Evolutionary conservation across 2,329 filamentous ascomycete genomes (phyloP).

Genomic region (Fusarium liriodendri): DNA sequence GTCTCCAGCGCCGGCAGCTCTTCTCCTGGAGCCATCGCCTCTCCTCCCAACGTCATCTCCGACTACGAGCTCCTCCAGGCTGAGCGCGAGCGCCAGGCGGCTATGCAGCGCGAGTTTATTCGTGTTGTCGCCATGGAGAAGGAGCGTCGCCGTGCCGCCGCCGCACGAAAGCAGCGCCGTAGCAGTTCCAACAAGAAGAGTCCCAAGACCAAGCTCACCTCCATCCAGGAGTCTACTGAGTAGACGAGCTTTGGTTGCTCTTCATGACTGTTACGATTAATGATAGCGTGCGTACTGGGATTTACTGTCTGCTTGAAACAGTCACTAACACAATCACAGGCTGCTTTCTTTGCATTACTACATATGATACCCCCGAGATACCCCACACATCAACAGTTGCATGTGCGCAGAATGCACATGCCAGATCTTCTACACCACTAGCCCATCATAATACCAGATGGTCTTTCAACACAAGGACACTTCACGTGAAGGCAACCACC

Average conservation of each 20-base stretch:
- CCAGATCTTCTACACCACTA: slow-evolving; percentile 32
- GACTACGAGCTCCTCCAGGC: slow-evolving; percentile 62
- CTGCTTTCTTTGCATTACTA: slow-evolving; percentile 38
- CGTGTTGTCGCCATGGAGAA: slow-evolving; percentile 64
- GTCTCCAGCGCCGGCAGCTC: slow-evolving; percentile 59
- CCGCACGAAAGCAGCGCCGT: slow-evolving; percentile 51
- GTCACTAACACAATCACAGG: slow-evolving; percentile 37
- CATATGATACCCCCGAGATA: slow-evolving; percentile 39
- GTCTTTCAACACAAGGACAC: slow-evolving; percentile 1
- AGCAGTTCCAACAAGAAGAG: slow-evolving; percentile 60
- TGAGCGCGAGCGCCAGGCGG: slow-evolving; percentile 60
- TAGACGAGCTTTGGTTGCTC: slow-evolving; percentile 39
- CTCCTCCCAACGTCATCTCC: slow-evolving; percentile 52
- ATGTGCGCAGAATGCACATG: slow-evolving; percentile 41
- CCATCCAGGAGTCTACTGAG: slow-evolving; percentile 62
- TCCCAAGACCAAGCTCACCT: slow-evolving; percentile 59
- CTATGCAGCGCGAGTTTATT: slow-evolving; percentile 64
- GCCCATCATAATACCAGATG: slow-evolving; percentile 28
- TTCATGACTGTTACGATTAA: slow-evolving; percentile 45
- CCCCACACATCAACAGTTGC: slow-evolving; percentile 34
- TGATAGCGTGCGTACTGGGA: slow-evolving; percentile 39
- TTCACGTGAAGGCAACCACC: slow-evolving; percentile 18
- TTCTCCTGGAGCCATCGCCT: slow-evolving; percentile 47
- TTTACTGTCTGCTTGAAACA: neutral
- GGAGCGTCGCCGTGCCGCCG: slow-evolving; percentile 60